Evolutionary conservation across 75 land plant species (phyloP), one percentile per base, ranked within the genome.

Genomic region (Pseudotsuga menziesii): DNA sequence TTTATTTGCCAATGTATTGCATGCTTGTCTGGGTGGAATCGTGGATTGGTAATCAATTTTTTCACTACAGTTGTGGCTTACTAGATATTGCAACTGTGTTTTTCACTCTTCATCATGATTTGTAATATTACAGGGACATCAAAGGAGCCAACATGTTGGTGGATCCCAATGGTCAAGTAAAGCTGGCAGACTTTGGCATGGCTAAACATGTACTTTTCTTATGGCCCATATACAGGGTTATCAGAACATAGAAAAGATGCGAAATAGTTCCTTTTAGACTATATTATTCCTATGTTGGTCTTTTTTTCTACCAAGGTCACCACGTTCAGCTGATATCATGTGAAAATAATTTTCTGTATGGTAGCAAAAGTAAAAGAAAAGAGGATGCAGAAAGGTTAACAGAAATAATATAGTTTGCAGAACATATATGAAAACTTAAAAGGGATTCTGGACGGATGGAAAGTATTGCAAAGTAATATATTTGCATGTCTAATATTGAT

Each of bases 111-210:
- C 9, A 17, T 57, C 22, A 58, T 57, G n/a, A 35, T 61, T 80
- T 26, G 19, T 77, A 5, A 73, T 55, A 41, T 56, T 80, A 15
- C 92, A 96, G 99, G 89, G 99, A 97, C 79, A 94, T 97, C 73
- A 97, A 97, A 83, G 97, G 99, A 58, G 99, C 99, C 58, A 97
- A 94, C 78, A 90, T 97, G 64, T 90, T 97, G 56, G 99, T 97
- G 19, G 97, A 94, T 57, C 89, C 98, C 35, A 85, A 82, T 82
- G 98, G 99, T 4, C 86, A 83, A 22, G 92, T 97, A 27, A 97
- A 97, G 78, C 82, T 97, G 81, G 98, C 97, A 35, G 99, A 94
- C 72, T 97, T 97, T 87, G 99, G 99, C 58, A 92, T 94, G 98
- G 98, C 99, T 26, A 97, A 94, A 75, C 95, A 94, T 88, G 99